These are phyloP conservation scores for Colletotrichum noveboracense DNA, from an alignment of 2,329 filamentous ascomycete genomes.

Conservation along the genomic window DNA sequence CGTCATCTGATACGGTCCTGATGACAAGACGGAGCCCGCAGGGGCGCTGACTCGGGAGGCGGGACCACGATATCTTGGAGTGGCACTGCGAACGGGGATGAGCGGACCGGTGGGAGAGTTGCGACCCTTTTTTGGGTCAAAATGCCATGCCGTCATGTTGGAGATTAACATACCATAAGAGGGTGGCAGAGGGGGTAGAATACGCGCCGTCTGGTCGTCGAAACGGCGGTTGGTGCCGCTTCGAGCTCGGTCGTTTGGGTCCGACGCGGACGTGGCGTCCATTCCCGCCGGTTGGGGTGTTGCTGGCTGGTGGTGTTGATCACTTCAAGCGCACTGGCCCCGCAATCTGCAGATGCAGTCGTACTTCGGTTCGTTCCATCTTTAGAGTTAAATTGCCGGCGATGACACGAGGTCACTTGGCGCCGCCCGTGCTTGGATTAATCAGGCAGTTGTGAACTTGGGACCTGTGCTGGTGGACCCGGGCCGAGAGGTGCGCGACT, in stretches of 20 bases:
- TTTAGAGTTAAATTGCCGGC: background rate
- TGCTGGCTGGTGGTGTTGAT: background rate
- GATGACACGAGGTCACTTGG: background rate
- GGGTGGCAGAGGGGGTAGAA: background rate
- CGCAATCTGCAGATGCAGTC: background rate
- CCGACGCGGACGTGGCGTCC: background rate
- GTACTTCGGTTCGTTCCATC: background rate
- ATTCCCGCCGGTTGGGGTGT: background rate
- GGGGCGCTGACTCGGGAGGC: conserved; percentile 4
- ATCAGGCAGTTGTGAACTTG: background rate
- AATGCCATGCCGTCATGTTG: background rate
- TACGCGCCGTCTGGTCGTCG: background rate
- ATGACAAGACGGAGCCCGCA: background rate
- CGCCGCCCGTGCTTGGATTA: background rate
- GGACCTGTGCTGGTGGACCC: background rate
- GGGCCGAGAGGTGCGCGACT: background rate
- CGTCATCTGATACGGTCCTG: background rate
- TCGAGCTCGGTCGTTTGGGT: background rate
- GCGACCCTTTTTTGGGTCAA: background rate
- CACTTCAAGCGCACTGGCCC: background rate
- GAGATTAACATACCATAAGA: background rate
- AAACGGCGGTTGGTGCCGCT: background rate
- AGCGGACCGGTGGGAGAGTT: background rate
- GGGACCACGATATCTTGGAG: background rate
- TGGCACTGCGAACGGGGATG: background rate